Evolutionary conservation across 1,284 basidiomycete genomes (phyloP).

Genomic region (Amylostereum areolatum): DNA sequence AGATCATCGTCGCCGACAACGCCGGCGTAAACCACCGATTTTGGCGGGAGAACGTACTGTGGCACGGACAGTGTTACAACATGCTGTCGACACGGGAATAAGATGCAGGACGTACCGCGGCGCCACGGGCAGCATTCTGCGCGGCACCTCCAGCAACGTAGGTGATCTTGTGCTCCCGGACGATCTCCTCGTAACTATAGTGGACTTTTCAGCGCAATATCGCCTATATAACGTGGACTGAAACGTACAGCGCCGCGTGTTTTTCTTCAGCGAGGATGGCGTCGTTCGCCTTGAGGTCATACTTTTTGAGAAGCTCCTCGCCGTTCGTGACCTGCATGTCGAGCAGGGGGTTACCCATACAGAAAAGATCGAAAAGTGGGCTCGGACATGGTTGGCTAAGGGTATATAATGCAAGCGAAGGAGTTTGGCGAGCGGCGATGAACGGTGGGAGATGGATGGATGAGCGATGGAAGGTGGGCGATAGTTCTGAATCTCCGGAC

Average conservation of each 20-base stretch:
- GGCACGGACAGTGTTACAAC: slow-evolving; percentile 3
- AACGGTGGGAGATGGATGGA: too few relatives aligned
- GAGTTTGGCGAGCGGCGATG: background rate
- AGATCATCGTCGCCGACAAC: slow-evolving; percentile 92
- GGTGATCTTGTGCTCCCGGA: slow-evolving; percentile 71
- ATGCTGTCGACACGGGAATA: background rate
- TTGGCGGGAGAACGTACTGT: slow-evolving; percentile 85
- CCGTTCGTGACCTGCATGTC: slow-evolving; percentile 86
- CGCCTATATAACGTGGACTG: background rate
- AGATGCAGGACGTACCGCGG: slow-evolving; percentile 66
- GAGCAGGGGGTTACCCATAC: slow-evolving; percentile 85
- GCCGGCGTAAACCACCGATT: slow-evolving; percentile 93
- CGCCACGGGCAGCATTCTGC: slow-evolving; percentile 94
- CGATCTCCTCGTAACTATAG: slow-evolving; percentile 83
- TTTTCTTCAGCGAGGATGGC: slow-evolving; percentile 93
- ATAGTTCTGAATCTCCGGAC: too few relatives aligned
- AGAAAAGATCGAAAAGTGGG: slow-evolving; percentile 55
- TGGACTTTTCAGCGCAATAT: background rate
- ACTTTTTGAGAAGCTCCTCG: slow-evolving; percentile 85
- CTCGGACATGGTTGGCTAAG: slow-evolving; percentile 3
- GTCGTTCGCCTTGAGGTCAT: slow-evolving; percentile 91
- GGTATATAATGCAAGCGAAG: background rate
- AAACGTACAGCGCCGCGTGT: slow-evolving; percentile 74
- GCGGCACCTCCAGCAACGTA: slow-evolving; percentile 97
- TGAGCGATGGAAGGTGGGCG: too few relatives aligned